Evolutionary conservation across 371 early-diverging fungal genomes (phyloP), one percentile per base, ranked within the genome.

Genomic region (Choanephora cucurbitarum): DNA sequence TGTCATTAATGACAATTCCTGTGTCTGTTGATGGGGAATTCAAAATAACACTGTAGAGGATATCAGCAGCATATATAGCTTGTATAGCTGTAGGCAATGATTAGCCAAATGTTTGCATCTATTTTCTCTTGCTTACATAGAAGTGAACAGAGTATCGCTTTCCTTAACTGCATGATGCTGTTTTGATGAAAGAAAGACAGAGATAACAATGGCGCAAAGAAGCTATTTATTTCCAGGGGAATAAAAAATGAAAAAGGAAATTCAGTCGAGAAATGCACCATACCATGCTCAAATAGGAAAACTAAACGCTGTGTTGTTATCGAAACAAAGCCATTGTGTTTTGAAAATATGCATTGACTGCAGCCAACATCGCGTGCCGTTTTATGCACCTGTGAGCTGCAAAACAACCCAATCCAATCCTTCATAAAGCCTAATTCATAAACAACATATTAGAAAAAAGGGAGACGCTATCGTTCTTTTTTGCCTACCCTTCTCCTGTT

Each of bases 361-460:
- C 22, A 44, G 19, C 11, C 45, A 44, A 21, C 3, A 7, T 28
- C 28, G 7, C 28, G 28, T 37, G 9, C 10, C 24, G 15, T 7
- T 46, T 55, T 51, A 61, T 34, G 62, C 50, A 17, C 56, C 54
- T 23, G 71, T 22, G 19, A 86, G 74, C 66, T 83, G 84, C 5
- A 72, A 62, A 17, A 87, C 86, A 44, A 90, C 77, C 89, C 89
- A 89, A 63, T 88, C 89, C 46, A 89, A 55, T 24, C 89, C 89
- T 57, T 89, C 86, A 58, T 78, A 83, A 42, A 89, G 54, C 2
- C 88, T 86, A 74, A 46, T 15, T 21, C 10, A 45, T 3, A 39
- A 59, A 22, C 40, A 39, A 2, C 3, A 48, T 15, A 22, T 42
- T 31, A 49, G 23, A 40, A 44, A 56, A 19, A 33, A 21, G 49